These are phyloP conservation scores for Diospyros kaki DNA, from an alignment of 148 eudicot genomes.

Conservation along the genomic window DNA sequence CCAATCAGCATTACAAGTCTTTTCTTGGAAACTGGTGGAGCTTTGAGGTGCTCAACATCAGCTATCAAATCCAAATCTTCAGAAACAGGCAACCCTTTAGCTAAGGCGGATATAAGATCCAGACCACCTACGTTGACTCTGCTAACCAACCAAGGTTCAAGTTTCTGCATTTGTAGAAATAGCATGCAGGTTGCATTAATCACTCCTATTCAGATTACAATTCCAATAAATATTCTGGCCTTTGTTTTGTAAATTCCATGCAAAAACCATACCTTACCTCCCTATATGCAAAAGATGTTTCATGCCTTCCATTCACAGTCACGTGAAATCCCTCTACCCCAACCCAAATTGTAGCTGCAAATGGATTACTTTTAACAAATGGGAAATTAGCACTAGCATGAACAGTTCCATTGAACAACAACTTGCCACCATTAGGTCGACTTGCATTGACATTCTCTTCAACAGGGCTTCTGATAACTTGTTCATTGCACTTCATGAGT, in stretches of 20 bases:
- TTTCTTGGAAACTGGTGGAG: conserved; percentile 47
- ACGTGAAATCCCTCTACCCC: conserved; percentile 90
- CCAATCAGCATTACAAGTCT: conserved; percentile 61
- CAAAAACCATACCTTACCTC: conserved; percentile 47
- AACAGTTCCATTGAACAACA: conserved; percentile 28
- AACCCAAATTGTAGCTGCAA: conserved; percentile 77
- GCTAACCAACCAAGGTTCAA: conserved; percentile 89
- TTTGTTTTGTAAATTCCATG: conserved; percentile 1
- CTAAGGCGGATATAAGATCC: conserved; percentile 57
- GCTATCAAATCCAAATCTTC: conserved; percentile 57
- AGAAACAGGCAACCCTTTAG: conserved; percentile 73
- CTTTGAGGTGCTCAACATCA: conserved; percentile 58
- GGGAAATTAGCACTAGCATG: conserved; percentile 58
- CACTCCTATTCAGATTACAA: neutral
- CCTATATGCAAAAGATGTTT: conserved; percentile 77
- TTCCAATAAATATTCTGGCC: neutral
- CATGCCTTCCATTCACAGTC: conserved; percentile 95
- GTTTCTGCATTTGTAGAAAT: conserved; percentile 50
- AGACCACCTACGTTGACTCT: conserved; percentile 70
- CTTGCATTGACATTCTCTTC: conserved; percentile 42
- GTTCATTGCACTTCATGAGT: conserved; percentile 47
- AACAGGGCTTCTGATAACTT: conserved; percentile 34
- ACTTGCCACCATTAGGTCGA: conserved; percentile 28
- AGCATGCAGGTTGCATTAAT: conserved; percentile 1
- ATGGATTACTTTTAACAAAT: conserved; percentile 67